A percentile compares a stretch with the other conserved stretches of the same genome.
These are phyloP conservation scores for Blastocystis sp. DNA, from an alignment of 352 stramenopile species.

Conservation along the genomic window DNA sequence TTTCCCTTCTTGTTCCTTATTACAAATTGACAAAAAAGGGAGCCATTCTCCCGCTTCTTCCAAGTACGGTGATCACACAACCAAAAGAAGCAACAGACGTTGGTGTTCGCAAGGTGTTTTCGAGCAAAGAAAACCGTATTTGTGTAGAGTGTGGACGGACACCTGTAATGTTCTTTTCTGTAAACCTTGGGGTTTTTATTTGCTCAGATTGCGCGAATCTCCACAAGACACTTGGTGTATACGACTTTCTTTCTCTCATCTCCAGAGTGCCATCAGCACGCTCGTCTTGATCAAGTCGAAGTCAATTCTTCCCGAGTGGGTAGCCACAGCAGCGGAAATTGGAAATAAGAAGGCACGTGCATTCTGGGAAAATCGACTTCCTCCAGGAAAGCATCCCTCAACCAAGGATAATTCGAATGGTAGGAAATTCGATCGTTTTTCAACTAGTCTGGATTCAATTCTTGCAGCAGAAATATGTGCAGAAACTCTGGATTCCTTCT, in stretches of 20 bases:
- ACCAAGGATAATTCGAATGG: background rate
- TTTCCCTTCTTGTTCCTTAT: background rate
- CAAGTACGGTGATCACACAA: background rate
- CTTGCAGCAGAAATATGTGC: slow-evolving; percentile 49
- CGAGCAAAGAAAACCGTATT: slow-evolving; percentile 24
- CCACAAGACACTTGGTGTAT: slow-evolving; percentile 15
- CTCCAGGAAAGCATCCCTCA: background rate
- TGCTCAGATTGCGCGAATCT: slow-evolving; percentile 13
- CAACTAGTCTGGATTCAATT: slow-evolving; percentile 6
- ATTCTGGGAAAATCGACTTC: slow-evolving; percentile 47
- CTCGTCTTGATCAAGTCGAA: slow-evolving; percentile 12
- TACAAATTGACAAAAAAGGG: slow-evolving; percentile 41
- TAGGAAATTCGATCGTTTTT: background rate
- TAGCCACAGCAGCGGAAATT: slow-evolving; percentile 35
- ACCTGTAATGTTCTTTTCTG: background rate
- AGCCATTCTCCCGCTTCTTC: slow-evolving; percentile 10
- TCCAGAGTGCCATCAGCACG: background rate
- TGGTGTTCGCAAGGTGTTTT: slow-evolving; percentile 18
- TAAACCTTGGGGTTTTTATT: slow-evolving; percentile 59
- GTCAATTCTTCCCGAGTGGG: slow-evolving; percentile 1
- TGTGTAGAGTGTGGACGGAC: slow-evolving; percentile 30
- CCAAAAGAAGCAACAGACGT: background rate
- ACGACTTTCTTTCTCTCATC: background rate
- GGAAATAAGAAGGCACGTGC: slow-evolving; percentile 9
- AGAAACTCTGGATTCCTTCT: slow-evolving; percentile 9